Evolutionary conservation across 2,329 filamentous ascomycete species (phyloP), one percentile per base, ranked within the genome.

Genomic region (Fusarium compactum): DNA sequence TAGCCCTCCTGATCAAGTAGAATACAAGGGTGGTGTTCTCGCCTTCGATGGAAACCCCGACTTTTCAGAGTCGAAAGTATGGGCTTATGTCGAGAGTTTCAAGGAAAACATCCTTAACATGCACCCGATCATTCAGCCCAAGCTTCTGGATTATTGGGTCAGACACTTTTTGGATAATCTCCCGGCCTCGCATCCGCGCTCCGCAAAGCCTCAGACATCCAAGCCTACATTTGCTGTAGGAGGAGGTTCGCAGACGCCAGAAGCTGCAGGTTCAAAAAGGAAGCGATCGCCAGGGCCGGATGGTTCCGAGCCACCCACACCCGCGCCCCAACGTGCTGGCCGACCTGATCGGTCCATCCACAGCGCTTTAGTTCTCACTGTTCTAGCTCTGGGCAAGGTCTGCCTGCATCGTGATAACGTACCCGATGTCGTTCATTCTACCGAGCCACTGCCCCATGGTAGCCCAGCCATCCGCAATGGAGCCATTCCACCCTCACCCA

Each of bases 311-410:
- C 72, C 77, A 34, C 67, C 74, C 71, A 80, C 75, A 51, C 67
- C 80, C 65, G 65, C 68, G 20, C 67, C 65, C 32, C 67, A 67
- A 34, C 86, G 85, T 71, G 80, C 82, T 9, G 83, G 84, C 5
- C 83, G 83, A 59, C 88, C 89, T 5, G 87, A 86, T 70, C 85
- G 91, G 55, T 93, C 91, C 10, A 89, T 96, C 18, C 87, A 90
- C 56, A 97, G 93, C 71, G 94, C 94, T 0, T 85, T 98, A 41
- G 88, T 98, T 2, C 85, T 98, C 4, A 85, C 95, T 6, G 89
- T 97, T 2, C 85, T 98, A 57, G 95, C 95, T 0, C 82, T 99
- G 8, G 96, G 96, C 20, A 94, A 94, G 76, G 92, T 98, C 15
- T 95, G 93, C 74, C 78, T 84, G 11, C 80, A 86, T 70, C 84